phyloP scores from a whole-genome alignment of 2,329 filamentous ascomycete species.

The Ilyonectria sp. region DNA sequence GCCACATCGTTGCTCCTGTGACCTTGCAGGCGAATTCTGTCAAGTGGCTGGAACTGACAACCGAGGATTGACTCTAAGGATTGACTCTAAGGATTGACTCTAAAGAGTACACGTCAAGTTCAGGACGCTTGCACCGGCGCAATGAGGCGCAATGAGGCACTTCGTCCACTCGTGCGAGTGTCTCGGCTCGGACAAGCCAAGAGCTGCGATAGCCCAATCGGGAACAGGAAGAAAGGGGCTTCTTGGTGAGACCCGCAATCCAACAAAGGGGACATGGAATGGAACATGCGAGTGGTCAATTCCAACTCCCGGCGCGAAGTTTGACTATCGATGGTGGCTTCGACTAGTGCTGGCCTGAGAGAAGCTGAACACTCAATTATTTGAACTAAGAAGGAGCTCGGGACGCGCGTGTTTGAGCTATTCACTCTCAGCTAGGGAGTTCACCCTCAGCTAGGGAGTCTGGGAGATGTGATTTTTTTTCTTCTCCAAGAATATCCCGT shows the following conservation, averaged over 20 bases:
- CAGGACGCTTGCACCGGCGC: too few relatives aligned
- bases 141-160: background rate
- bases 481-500: too few relatives aligned
- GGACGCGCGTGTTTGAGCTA: background rate
- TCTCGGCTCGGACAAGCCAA: conserved; percentile 29
- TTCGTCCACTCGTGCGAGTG: conserved; percentile 5
- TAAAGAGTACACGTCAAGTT: background rate
- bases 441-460: background rate
- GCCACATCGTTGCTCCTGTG: background rate
- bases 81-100: background rate
- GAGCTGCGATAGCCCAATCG: conserved; percentile 3
- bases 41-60: conserved; percentile 9
- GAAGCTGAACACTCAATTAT: too few relatives aligned
- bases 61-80: background rate
- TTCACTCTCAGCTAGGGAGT: background rate
- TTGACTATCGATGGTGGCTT: conserved; percentile 32
- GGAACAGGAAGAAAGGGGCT: conserved; percentile 17
- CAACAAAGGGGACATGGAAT: conserved; percentile 34
- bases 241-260: conserved; percentile 4
- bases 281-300: conserved; percentile 20
- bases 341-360: conserved; percentile 19
- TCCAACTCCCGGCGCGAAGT: conserved; percentile 23
- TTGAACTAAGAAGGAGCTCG: too few relatives aligned
- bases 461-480: too few relatives aligned
- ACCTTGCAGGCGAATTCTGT: conserved; percentile 4